These are phyloP conservation scores for Cutaneotrichosporon cyanovorans DNA, from an alignment of 1,284 basidiomycete genomes.

Conservation along the genomic window DNA sequence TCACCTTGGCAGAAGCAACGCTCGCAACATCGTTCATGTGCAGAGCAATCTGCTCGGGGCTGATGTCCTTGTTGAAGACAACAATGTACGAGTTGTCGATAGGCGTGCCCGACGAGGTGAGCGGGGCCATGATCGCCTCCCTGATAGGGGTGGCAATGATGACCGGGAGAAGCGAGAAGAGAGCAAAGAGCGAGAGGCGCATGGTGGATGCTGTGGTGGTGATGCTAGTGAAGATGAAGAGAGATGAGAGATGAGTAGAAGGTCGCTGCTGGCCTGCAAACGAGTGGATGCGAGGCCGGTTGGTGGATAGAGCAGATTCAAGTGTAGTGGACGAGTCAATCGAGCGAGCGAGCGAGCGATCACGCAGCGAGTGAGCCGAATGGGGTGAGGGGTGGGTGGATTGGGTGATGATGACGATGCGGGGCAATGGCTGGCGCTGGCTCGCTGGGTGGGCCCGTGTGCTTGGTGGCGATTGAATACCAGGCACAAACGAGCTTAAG, in stretches of 20 bases:
- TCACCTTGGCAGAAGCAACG: constrained; percentile 26
- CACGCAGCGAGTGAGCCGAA: no score
- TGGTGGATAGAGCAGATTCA: no score
- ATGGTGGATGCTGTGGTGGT: constrained; percentile 13
- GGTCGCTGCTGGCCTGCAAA: neutral
- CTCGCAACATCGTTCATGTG: constrained; percentile 52
- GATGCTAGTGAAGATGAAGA: neutral
- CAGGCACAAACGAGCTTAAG: no score
- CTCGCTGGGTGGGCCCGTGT: no score
- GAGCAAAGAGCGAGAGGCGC: constrained; percentile 25
- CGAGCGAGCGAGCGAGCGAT: no score
- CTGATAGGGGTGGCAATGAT: constrained; percentile 40
- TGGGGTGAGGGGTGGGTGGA: no score
- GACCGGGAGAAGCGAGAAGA: constrained; percentile 30
- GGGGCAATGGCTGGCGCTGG: no score
- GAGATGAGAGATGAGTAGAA: neutral
- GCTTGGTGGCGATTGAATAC: neutral
- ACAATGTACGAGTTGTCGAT: constrained; percentile 87
- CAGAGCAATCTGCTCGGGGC: constrained; percentile 55
- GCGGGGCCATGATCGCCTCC: constrained; percentile 28
- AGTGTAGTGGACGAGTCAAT: no score
- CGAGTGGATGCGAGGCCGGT: neutral
- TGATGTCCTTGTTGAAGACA: constrained; percentile 66
- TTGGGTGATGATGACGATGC: no score
- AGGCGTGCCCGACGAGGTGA: constrained; percentile 41